A percentile compares a stretch with the other conserved stretches of the same genome.
phyloP scores from a whole-genome alignment of 2,329 filamentous ascomycete species.

The Sporothrix luriei region DNA sequence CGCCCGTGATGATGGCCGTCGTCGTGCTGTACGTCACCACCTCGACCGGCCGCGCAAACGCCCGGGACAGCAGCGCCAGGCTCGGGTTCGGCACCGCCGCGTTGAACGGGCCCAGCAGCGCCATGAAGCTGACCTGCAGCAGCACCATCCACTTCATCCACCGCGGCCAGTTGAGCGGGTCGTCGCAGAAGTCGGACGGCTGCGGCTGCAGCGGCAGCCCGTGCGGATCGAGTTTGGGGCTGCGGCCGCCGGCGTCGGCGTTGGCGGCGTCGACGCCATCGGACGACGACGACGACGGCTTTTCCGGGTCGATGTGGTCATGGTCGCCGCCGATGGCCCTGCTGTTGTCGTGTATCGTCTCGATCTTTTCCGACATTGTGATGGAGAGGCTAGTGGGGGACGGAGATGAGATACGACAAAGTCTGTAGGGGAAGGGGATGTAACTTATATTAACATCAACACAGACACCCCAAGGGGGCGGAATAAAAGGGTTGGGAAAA shows the following conservation, averaged over 20 bases:
- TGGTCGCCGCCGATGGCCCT: conserved; percentile 22
- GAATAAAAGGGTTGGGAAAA: not conserved
- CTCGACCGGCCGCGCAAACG: conserved; percentile 28
- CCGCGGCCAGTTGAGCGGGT: conserved; percentile 36
- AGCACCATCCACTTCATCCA: conserved; percentile 36
- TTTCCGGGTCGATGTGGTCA: not conserved
- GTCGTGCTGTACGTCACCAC: conserved; percentile 33
- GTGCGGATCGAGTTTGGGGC: conserved; percentile 32
- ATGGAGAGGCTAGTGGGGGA: not conserved
- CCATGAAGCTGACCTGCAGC: conserved; percentile 35
- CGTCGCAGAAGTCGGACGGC: conserved; percentile 33
- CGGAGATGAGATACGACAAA: too few species aligned
- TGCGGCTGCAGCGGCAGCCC: conserved; percentile 34
- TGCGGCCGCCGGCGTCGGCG: not conserved
- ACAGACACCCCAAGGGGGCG: not conserved
- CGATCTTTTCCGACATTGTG: conserved; percentile 21
- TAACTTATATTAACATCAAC: conserved; percentile 21
- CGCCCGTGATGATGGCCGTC: conserved; percentile 34
- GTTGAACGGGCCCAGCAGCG: conserved; percentile 35
- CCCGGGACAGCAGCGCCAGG: conserved; percentile 28
- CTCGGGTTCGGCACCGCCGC: conserved; percentile 34
- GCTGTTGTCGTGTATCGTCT: conserved; percentile 28
- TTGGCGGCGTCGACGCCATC: conserved; percentile 11
- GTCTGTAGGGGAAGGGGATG: not conserved
- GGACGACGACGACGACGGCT: conserved; percentile 1